Base-by-base conservation (phyloP, 2,329 filamentous ascomycete species). In the Cladophialophora psammophila region DNA sequence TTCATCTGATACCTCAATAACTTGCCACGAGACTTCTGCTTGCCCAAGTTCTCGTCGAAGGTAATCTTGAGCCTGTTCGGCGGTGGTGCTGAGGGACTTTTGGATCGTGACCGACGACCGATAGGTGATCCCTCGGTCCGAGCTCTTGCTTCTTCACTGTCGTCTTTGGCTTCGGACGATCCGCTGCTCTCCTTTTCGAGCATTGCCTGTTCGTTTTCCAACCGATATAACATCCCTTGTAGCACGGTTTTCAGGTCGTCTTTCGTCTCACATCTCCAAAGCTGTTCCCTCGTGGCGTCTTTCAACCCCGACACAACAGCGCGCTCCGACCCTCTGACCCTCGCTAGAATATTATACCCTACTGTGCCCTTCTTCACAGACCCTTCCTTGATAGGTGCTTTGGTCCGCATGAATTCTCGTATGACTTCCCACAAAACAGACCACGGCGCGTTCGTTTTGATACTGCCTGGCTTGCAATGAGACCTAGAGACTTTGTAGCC, bases 401-500 rank as follows among this genome's bases (percentile, higher is more conserved):
- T 91, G 76, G 96, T 93, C 31, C 90, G 87, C 13, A 91, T 87
- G 93, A 93, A 99, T 79, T 97, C 93, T 32, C 92, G 86, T 88
- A 98, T 95, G 34, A 98, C 83, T 76, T 96, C 91, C 94, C 95
- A 98, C 56, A 99, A 86, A 0, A 92, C 89, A 4, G 84, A 84
- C 93, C 93, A 99, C 0, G 94, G 92, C 13, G 95, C 95, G 78
- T 98, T 89, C 0, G 95, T 98, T 81, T 96, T 96, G 79, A 98
- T 89, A 74, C 92, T 95, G 32, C 94, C 94, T 0, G 92, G 86
- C 72, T 93, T 93, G 73, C 93, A 93, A 78, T 99, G 95, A 73
- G 92, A 96, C 74, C 94, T 88, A 0, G 92, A 92, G 3, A 91
- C 91, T 54, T 86, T 85, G 76, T 96, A 98, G 6, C 94, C 95